These are phyloP conservation scores for Neurospora africana DNA, from an alignment of 495 filamentous ascomycete genomes.

Conservation along the genomic window DNA sequence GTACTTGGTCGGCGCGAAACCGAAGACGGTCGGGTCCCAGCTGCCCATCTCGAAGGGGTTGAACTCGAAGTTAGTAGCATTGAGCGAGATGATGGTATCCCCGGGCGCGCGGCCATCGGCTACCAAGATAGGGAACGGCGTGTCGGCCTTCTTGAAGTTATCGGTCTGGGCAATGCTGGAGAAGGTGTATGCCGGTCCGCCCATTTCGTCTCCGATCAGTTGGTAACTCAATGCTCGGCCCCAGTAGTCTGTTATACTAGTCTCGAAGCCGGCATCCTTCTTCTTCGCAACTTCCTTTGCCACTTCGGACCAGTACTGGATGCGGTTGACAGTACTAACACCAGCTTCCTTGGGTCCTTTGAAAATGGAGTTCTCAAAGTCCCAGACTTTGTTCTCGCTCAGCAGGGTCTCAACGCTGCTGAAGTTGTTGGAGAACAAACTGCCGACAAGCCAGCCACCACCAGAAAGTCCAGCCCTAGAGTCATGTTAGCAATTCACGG, in stretches of 20 bases:
- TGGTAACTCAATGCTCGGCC: constrained; percentile 70
- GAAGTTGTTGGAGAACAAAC: constrained; percentile 85
- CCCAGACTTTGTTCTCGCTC: constrained; percentile 53
- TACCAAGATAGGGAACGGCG: constrained; percentile 76
- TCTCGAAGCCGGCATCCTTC: constrained; percentile 58
- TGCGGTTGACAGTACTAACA: constrained; percentile 29
- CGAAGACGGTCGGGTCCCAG: constrained; percentile 71
- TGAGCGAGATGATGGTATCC: constrained; percentile 53
- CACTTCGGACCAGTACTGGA: constrained; percentile 60
- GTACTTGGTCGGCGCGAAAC: constrained; percentile 64
- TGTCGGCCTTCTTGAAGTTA: constrained; percentile 56
- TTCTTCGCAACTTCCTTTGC: constrained; percentile 53
- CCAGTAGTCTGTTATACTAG: constrained; percentile 85
- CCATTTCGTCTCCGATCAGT: constrained; percentile 65
- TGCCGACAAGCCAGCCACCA: constrained; percentile 80
- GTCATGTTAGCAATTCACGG: constrained; percentile 2
- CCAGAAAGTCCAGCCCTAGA: constrained; percentile 62
- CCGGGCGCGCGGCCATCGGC: constrained; percentile 63
- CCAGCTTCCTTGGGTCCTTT: constrained; percentile 29
- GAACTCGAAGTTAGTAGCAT: constrained; percentile 79
- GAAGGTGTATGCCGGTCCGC: constrained; percentile 74
- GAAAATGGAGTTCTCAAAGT: constrained; percentile 70
- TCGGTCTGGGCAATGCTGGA: constrained; percentile 68
- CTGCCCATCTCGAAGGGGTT: constrained; percentile 82
- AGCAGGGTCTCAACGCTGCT: constrained; percentile 57